These are phyloP conservation scores for Fraxinus excelsior DNA, from an alignment of 257 asterid species.

Conservation along the genomic window DNA sequence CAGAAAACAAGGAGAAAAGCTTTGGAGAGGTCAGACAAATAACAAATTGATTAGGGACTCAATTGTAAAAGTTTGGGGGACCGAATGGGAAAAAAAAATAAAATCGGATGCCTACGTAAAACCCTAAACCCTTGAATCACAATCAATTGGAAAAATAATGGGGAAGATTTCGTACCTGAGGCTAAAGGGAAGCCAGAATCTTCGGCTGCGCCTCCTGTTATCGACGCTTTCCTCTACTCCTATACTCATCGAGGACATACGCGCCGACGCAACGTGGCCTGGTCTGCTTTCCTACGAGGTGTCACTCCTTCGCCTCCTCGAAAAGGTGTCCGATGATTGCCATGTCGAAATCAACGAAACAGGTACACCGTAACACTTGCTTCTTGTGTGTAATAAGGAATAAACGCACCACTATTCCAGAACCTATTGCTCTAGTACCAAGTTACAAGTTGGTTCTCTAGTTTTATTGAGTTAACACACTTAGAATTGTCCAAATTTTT, in stretches of 20 bases:
- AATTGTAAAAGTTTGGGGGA: too few relatives aligned
- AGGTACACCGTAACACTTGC: slow-evolving; percentile 32
- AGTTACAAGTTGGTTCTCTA: neutral
- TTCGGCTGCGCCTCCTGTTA: slow-evolving; percentile 76
- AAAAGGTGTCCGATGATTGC: slow-evolving; percentile 72
- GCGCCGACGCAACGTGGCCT: slow-evolving; percentile 63
- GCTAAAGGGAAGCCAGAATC: slow-evolving; percentile 71
- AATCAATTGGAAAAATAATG: slow-evolving; percentile 32
- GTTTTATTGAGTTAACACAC: neutral
- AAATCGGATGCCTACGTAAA: too few relatives aligned
- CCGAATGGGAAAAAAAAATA: too few relatives aligned
- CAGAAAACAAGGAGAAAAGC: too few relatives aligned
- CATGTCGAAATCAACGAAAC: slow-evolving; percentile 76
- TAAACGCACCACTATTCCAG: neutral
- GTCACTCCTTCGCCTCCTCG: slow-evolving; percentile 79
- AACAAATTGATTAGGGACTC: too few relatives aligned
- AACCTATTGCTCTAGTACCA: neutral
- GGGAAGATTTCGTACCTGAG: slow-evolving; percentile 52
- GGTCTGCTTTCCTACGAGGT: slow-evolving; percentile 84
- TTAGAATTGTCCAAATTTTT: neutral
- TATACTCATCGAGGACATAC: slow-evolving; percentile 73
- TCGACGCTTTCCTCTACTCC: slow-evolving; percentile 81
- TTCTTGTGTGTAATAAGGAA: neutral
- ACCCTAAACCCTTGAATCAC: too few relatives aligned
- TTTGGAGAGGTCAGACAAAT: too few relatives aligned